Conservation (phyloP, 116 monocot species). For the Phalaenopsis hybrid region DNA sequence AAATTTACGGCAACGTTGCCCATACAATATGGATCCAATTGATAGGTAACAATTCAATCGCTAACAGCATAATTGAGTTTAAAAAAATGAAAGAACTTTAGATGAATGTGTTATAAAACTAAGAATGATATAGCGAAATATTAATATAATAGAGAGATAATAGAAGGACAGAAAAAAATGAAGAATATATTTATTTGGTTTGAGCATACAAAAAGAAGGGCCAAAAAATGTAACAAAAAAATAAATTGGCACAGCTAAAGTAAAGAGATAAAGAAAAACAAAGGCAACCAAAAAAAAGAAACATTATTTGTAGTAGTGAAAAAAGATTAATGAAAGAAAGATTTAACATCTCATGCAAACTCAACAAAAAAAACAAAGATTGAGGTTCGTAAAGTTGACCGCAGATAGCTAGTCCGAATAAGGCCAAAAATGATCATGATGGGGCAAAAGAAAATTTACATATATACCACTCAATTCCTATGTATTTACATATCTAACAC, state of each 20-base stretch:
- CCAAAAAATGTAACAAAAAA: not conserved
- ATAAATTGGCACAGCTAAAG: not conserved
- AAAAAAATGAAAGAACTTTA: too few species aligned
- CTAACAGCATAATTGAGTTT: not conserved
- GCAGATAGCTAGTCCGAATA: not conserved
- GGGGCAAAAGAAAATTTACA: not conserved
- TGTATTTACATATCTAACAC: too few species aligned
- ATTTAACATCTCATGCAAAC: not conserved
- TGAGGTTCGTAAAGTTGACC: not conserved
- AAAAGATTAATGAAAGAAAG: not conserved
- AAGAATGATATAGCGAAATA: not conserved
- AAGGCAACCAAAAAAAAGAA: not conserved
- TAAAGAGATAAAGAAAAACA: not conserved
- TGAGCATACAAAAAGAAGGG: not conserved
- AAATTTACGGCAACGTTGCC: not conserved
- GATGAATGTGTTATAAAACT: not conserved
- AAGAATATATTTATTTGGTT: not conserved
- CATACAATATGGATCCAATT: not conserved
- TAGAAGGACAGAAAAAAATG: not conserved
- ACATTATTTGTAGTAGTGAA: not conserved
- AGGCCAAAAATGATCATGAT: not conserved
- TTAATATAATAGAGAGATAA: not conserved
- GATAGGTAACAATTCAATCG: not conserved
- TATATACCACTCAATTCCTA: too few species aligned
- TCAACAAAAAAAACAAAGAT: not conserved